Evolutionary conservation across 2,329 filamentous ascomycete species (phyloP).

Genomic region (Fusarium sp.): DNA sequence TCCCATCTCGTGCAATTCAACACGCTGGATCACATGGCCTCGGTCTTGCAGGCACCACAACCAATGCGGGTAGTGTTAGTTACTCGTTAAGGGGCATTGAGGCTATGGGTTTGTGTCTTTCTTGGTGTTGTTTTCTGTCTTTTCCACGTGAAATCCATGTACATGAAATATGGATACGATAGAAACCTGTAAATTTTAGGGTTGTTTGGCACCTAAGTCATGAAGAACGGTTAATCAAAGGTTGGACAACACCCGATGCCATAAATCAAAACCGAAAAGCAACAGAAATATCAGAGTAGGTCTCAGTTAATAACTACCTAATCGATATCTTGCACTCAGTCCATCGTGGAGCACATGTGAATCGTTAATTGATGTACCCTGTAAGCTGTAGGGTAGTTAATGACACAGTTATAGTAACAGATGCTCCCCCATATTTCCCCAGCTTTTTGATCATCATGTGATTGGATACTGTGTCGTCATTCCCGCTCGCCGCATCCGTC

Average conservation of each 20-base stretch:
- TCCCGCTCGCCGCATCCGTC: conserved; percentile 40
- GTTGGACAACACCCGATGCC: too few species aligned
- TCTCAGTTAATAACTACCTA: neutral
- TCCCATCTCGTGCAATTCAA: neutral
- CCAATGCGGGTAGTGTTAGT: neutral
- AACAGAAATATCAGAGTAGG: too few species aligned
- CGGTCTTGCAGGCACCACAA: too few species aligned
- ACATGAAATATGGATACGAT: fast-evolving
- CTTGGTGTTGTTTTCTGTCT: too few species aligned
- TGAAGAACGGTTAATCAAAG: too few species aligned
- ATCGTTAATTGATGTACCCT: neutral
- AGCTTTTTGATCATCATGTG: conserved; percentile 42
- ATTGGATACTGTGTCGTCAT: conserved; percentile 41
- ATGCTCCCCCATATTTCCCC: conserved; percentile 39
- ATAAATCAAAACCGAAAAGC: fast-evolving
- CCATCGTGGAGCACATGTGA: neutral
- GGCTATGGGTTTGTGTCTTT: neutral
- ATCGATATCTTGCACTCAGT: too few species aligned
- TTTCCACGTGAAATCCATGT: neutral
- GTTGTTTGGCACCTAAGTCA: too few species aligned
- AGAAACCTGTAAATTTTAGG: too few species aligned
- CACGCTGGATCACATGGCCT: neutral
- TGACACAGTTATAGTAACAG: neutral
- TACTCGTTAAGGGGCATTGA: neutral
- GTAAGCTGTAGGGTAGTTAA: neutral